phyloP scores from a whole-genome alignment of 306 rosid species.

The Castanea crenata region DNA sequence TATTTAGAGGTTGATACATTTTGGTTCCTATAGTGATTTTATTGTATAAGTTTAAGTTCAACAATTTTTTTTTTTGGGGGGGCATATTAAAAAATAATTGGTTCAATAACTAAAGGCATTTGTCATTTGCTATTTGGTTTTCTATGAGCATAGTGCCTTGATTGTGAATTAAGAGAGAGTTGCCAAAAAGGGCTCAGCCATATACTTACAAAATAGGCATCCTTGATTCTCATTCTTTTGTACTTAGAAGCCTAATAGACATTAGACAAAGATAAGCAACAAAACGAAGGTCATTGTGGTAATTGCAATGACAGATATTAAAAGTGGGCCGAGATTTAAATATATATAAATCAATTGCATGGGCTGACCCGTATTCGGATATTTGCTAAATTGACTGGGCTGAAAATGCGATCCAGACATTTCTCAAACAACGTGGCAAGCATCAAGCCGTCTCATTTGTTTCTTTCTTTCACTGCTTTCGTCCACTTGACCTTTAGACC shows the following conservation, averaged over 20 bases:
- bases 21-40: too few relatives aligned
- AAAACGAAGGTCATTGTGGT: background rate
- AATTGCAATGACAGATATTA: background rate
- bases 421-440: slow-evolving; percentile 25
- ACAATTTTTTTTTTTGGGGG: too few relatives aligned
- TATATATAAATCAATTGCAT: background rate
- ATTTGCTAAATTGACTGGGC: background rate
- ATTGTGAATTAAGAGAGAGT: too few relatives aligned
- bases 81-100: too few relatives aligned
- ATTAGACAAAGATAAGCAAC: background rate
- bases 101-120: too few relatives aligned
- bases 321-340: background rate
- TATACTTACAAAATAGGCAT: too few relatives aligned
- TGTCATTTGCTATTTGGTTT: too few relatives aligned
- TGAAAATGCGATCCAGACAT: background rate
- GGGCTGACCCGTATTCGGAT: background rate
- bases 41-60: too few relatives aligned
- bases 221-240: too few relatives aligned
- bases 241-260: background rate
- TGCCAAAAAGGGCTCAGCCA: too few relatives aligned
- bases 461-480: background rate
- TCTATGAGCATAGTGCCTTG: too few relatives aligned
- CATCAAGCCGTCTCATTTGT: slow-evolving; percentile 25
- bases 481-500: background rate
- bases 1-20: too few relatives aligned